These are phyloP conservation scores for Podospora appendiculata DNA, from an alignment of 495 filamentous ascomycete genomes.

Conservation along the genomic window DNA sequence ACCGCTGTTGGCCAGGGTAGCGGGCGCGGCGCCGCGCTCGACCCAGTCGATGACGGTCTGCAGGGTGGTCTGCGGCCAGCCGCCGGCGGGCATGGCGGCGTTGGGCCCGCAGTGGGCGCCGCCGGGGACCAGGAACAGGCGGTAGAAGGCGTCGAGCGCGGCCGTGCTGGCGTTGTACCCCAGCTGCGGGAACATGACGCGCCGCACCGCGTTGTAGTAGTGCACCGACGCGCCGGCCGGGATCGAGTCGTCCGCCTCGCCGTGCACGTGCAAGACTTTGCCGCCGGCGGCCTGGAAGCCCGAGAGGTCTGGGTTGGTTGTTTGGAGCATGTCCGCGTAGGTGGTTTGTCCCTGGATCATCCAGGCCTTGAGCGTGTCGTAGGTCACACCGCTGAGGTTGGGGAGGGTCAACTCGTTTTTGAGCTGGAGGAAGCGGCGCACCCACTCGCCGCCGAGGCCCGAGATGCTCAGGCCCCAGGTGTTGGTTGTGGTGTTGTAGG, in stretches of 20 bases:
- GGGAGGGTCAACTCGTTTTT: constrained; percentile 20
- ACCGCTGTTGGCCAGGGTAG: constrained; percentile 31
- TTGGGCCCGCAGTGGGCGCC: constrained; percentile 40
- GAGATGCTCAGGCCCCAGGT: constrained; percentile 29
- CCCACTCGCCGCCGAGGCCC: constrained; percentile 32
- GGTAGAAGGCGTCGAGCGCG: constrained; percentile 43
- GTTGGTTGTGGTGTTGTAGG: constrained; percentile 31
- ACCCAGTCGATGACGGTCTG: constrained; percentile 44
- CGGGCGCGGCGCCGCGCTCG: constrained; percentile 34
- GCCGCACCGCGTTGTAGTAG: constrained; percentile 43
- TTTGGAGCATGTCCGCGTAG: constrained; percentile 38
- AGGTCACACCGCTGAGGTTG: constrained; percentile 36
- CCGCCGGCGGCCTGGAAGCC: constrained; percentile 35
- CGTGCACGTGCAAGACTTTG: constrained; percentile 46
- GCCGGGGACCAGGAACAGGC: constrained; percentile 43
- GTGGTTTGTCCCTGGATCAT: constrained; percentile 32
- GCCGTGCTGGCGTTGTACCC: constrained; percentile 26
- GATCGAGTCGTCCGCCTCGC: constrained; percentile 42
- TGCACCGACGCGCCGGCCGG: constrained; percentile 41
- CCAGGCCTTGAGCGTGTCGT: constrained; percentile 42
- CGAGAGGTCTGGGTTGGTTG: constrained; percentile 39
- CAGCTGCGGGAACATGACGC: constrained; percentile 38
- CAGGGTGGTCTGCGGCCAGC: constrained; percentile 38
- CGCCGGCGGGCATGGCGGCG: constrained; percentile 28
- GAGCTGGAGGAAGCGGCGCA: constrained; percentile 28